Evolutionary conservation across 352 stramenopile genomes (phyloP).

Genomic region (Globisporangium abappressorium): DNA sequence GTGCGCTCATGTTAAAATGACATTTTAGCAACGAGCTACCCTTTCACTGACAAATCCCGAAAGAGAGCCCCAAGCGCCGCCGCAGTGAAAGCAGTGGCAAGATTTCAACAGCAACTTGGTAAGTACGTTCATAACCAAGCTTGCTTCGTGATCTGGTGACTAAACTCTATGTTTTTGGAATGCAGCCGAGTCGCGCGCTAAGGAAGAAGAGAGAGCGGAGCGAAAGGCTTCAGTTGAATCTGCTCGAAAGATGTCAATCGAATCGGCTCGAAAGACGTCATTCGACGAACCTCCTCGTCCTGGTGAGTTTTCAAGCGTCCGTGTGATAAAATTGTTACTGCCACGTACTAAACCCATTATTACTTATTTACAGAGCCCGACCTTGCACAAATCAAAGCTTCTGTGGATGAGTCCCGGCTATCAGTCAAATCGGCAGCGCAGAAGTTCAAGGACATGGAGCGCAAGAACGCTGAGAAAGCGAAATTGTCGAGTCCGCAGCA

Average conservation of each 20-base stretch:
- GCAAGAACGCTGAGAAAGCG: conserved; percentile 29
- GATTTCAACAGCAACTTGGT: conserved; percentile 64
- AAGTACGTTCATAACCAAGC: neutral
- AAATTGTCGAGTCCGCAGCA: conserved; percentile 1
- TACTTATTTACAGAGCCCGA: conserved; percentile 31
- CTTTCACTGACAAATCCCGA: conserved; percentile 51
- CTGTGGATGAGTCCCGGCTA: conserved; percentile 45
- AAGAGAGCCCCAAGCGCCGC: conserved; percentile 44
- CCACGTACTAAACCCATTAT: neutral
- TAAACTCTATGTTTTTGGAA: neutral
- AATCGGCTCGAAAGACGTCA: conserved; percentile 35
- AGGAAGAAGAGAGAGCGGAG: conserved; percentile 26
- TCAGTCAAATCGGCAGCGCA: conserved; percentile 54
- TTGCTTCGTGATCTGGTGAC: neutral
- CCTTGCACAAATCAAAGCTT: conserved; percentile 54
- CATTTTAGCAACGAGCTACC: conserved; percentile 47
- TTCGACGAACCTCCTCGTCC: conserved; percentile 19
- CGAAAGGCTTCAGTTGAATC: conserved; percentile 35
- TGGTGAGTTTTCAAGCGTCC: neutral
- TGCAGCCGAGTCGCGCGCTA: conserved; percentile 32
- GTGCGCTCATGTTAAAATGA: neutral
- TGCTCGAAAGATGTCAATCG: conserved; percentile 32
- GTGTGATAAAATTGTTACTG: neutral
- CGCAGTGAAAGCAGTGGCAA: conserved; percentile 42
- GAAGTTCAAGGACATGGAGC: conserved; percentile 65